Base-by-base conservation (phyloP, 805 yeast genomes). In the Metschnikowia reukaufii region DNA sequence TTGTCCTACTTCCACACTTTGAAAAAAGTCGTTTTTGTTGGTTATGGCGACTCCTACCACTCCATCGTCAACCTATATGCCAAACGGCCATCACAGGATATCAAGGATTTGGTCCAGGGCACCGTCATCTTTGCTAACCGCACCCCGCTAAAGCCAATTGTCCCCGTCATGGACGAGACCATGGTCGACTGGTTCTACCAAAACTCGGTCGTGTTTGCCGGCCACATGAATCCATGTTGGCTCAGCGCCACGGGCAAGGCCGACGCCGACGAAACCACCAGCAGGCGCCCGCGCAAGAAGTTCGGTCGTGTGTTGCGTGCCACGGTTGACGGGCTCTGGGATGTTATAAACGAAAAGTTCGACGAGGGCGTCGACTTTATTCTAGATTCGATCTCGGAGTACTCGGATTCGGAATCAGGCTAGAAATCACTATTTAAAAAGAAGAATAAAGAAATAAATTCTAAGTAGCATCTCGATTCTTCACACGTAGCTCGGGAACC, bases 141-240 rank as follows among this genome's bases (percentile, higher is more conserved):
- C 40, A 77, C 83, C 2, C 75, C 78, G n/a, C 70, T 92, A 58
- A 80, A 87, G 54, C 83, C 96, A 2, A 76, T 92, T 37, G 88
- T 88, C 4, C 91, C 97, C 4, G 77, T 88, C 19, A 82, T 90
- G 59, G 98, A 92, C 64, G 98, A 94, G 65, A 81, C 86, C 7
- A 78, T 91, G 68, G 79, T 87, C 15, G 97, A 91, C 60, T 91
- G 97, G 97, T 94, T 83, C 66, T 90, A 82, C 69, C 82, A 83
- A 53, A 86, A 88, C 58, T 88, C 97, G 1, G 77, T 92, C 21
- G 79, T 92, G 0, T 91, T 90, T 65, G 81, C 97, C 3, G 76
- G 88, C 42, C 69, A 74, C 44, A 77, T 76, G 48, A 95, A 94
- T 64, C 73, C 86, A 5, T 86, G 94, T 54, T 92, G 97, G 97